Evolutionary conservation across 345 rosid species (phyloP), one percentile per base, ranked within the genome.

Genomic region (Eucalyptus erythrocorys): DNA sequence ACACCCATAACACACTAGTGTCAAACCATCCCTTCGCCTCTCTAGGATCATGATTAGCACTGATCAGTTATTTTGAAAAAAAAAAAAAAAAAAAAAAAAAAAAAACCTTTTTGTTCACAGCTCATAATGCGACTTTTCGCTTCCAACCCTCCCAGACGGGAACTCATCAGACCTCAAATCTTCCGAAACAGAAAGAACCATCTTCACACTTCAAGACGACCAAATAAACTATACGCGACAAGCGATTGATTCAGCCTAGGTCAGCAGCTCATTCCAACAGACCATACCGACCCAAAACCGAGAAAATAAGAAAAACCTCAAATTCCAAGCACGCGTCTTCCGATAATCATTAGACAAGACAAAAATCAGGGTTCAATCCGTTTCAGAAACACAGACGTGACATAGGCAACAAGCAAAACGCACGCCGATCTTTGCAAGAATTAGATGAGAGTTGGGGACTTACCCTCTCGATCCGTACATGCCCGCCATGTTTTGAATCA

Each of bases 391-490:
- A 40, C 84, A 40, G 47, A 76, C 6, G 48, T 16, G 64, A 71
- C 27, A n/a, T 14, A 42, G 43, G 42, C 40, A 42, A 8, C 21
- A 15, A 34, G 64, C 47, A 87, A 87, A 6, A 24, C 30, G 48
- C 79, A 13, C 55, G 43, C 47, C 37, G 30, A 76, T 76, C 84
- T 76, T 55, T 14, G 88, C 32, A 61, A 27, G 88, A 51, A 47
- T 9, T 26, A 81, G 64, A 68, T 21, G 27, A 34, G 80, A 85
- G 12, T 88, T 81, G 55, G 40, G 85, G 49, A 88, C 93, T 88
- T 91, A 94, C 95, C 95, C 95, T 89, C 95, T 93, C 13, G 92
- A 90, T 88, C 93, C 93, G 93, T 94, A 94, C 94, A 94, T 92
- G 84, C 24, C 84, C 43, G 84, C 47, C 47, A 76, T 76, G 84